phyloP scores from a whole-genome alignment of 805 yeast genomes.

The Kluyveromyces dobzhanskii region DNA sequence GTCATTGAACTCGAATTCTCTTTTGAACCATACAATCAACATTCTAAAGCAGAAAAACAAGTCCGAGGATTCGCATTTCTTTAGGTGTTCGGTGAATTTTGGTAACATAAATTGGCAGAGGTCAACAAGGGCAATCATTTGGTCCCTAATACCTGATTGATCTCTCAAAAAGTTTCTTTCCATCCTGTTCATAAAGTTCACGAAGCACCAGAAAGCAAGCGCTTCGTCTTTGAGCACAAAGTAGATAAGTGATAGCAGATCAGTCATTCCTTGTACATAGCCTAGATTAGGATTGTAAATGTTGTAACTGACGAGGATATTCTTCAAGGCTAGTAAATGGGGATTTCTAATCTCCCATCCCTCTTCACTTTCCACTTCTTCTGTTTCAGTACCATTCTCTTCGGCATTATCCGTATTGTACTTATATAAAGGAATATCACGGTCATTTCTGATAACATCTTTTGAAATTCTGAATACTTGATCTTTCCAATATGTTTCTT shows the following conservation, averaged over 20 bases:
- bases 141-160: constrained; percentile 88
- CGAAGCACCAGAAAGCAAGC: constrained; percentile 82
- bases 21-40: constrained; percentile 90
- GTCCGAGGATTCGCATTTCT: constrained; percentile 80
- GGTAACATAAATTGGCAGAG: constrained; percentile 89
- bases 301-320: constrained; percentile 78
- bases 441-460: constrained; percentile 87
- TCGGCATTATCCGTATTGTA: constrained; percentile 32
- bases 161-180: constrained; percentile 88
- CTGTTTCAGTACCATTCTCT: constrained; percentile 21
- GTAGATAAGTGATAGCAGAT: constrained; percentile 79
- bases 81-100: constrained; percentile 69
- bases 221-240: constrained; percentile 59
- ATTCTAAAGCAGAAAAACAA: constrained; percentile 90
- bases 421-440: constrained; percentile 59
- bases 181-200: constrained; percentile 86
- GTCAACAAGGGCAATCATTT: constrained; percentile 75
- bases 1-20: constrained; percentile 78
- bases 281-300: constrained; percentile 79
- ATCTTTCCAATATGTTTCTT: constrained; percentile 73
- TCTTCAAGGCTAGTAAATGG: constrained; percentile 63
- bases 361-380: constrained; percentile 34
- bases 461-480: constrained; percentile 86
- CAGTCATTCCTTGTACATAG: constrained; percentile 98
- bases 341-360: constrained; percentile 63